Evolutionary conservation across 352 stramenopile species (phyloP).

Genomic region (Ochromonadaceae sp.): DNA sequence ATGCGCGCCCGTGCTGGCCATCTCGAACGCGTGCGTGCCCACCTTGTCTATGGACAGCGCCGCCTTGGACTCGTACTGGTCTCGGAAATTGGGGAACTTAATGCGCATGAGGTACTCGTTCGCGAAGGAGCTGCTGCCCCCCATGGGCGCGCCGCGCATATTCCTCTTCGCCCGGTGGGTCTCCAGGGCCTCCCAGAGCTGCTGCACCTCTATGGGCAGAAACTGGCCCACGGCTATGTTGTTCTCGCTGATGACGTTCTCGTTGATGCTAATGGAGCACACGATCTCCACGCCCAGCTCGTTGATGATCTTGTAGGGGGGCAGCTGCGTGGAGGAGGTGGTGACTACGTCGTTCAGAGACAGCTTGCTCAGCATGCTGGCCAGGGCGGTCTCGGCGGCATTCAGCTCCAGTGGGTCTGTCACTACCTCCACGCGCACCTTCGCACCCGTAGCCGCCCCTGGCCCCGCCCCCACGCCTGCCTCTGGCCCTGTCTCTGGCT

Average conservation of each 20-base stretch:
- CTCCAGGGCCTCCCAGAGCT: neutral
- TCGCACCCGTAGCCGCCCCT: neutral
- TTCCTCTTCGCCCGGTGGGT: neutral
- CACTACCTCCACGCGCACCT: neutral
- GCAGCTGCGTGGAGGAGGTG: neutral
- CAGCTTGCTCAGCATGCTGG: neutral
- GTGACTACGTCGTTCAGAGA: slow-evolving; percentile 1
- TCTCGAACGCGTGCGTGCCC: neutral
- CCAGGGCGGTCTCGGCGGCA: neutral
- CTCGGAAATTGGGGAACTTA: neutral
- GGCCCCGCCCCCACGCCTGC: neutral
- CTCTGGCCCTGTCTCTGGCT: neutral
- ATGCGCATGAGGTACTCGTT: slow-evolving; percentile 9
- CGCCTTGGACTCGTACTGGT: neutral
- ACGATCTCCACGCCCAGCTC: neutral
- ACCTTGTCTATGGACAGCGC: slow-evolving; percentile 6
- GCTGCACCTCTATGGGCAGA: neutral
- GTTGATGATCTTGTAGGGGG: slow-evolving; percentile 7
- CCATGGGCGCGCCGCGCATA: no score
- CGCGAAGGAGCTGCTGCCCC: neutral
- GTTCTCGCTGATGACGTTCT: neutral
- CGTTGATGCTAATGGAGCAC: neutral
- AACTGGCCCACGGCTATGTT: neutral
- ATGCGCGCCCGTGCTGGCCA: no score
- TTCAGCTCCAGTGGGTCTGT: slow-evolving; percentile 5